A percentile compares a stretch with the other conserved stretches of the same genome.
Evolutionary conservation across 208 protist genomes (phyloP).

Genomic region (Wallacemonas sp.): DNA sequence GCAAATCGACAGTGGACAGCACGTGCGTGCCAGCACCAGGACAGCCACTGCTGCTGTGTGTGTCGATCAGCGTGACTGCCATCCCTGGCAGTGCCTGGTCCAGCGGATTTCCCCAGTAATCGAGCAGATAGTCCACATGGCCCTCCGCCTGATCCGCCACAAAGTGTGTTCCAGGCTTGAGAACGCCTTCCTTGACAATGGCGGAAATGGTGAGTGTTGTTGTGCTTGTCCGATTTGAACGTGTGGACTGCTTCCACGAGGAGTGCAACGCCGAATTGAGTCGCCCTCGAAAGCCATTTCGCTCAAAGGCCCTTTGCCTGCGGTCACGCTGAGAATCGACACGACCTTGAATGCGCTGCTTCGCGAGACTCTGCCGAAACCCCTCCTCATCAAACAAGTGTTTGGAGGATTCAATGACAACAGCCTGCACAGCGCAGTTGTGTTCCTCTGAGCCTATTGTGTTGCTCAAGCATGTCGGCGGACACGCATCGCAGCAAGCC

Average conservation of each 20-base stretch:
- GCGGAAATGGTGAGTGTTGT: conserved; percentile 65
- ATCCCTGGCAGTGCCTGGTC: conserved; percentile 67
- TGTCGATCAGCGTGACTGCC: conserved; percentile 84
- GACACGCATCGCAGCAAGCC: conserved; percentile 30
- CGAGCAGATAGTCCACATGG: conserved; percentile 68
- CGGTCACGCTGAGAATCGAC: conserved; percentile 36
- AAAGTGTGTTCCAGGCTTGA: conserved; percentile 80
- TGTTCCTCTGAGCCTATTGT: conserved; percentile 41
- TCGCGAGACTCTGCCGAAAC: conserved; percentile 58
- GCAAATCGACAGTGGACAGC: conserved; percentile 55
- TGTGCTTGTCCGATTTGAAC: conserved; percentile 77
- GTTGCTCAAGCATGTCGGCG: conserved; percentile 59
- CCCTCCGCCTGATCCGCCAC: conserved; percentile 87
- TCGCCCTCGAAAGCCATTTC: conserved; percentile 33
- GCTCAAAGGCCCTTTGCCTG: conserved; percentile 28
- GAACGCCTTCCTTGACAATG: conserved; percentile 78
- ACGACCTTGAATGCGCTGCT: conserved; percentile 47
- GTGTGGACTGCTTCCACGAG: conserved; percentile 27
- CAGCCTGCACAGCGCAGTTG: conserved; percentile 71
- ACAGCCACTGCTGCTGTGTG: conserved; percentile 76
- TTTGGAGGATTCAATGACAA: conserved; percentile 88
- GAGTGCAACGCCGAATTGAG: conserved; percentile 43
- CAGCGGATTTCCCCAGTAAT: conserved; percentile 78
- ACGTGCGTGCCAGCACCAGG: conserved; percentile 78
- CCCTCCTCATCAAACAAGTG: conserved; percentile 89